Evolutionary conservation across 352 stramenopile genomes (phyloP), one percentile per base, ranked within the genome.

Genomic region (Globisporangium takayamanum): DNA sequence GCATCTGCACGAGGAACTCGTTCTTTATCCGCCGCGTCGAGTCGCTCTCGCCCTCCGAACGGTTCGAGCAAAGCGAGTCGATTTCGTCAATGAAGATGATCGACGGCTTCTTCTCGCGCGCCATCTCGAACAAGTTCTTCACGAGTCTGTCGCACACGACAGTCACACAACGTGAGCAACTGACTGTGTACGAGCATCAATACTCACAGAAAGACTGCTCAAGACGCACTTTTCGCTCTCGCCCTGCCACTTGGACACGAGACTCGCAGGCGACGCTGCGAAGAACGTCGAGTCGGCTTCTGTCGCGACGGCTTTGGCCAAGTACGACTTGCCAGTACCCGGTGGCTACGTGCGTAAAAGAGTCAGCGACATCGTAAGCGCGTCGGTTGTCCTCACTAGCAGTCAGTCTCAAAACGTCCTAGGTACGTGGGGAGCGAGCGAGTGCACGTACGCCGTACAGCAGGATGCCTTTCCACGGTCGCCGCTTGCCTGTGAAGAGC

Each of bases 81-180:
- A 99, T 97, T 78, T 99, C 96, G 71, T 99, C 96, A 57, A 98
- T 98, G 66, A 98, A 98, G 61, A 98, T 98, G 66, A 98, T 98
- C 36, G 92, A 79, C 22, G 84, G 85, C 41, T 94, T 89, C 60
- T 84, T 92, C 62, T 98, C 91, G 30, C 96, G 88, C 5, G 97
- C 97, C 89, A 99, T 97, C 57, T 98, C 92, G 70, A 99, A 99
- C 14, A 99, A 78, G 58, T 98, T 98, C 62, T 98, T 97, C 42
- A 99, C 97, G 41, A 99, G 76, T 53, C 92, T 95, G 42, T 12
- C 54, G 42, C 28, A 18, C 18, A 0, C 46, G 37, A 53, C 5
- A 64, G 12, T 36, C 2, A 50, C 3, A 55, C 25, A 30, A 7
- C 10, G 5, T 39, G 14, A 46, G 41, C 14, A 5, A 46, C 18